Evolutionary conservation across 1,139 yeast species (phyloP), one percentile per base, ranked within the genome.

Genomic region (Kodamaea plutei): DNA sequence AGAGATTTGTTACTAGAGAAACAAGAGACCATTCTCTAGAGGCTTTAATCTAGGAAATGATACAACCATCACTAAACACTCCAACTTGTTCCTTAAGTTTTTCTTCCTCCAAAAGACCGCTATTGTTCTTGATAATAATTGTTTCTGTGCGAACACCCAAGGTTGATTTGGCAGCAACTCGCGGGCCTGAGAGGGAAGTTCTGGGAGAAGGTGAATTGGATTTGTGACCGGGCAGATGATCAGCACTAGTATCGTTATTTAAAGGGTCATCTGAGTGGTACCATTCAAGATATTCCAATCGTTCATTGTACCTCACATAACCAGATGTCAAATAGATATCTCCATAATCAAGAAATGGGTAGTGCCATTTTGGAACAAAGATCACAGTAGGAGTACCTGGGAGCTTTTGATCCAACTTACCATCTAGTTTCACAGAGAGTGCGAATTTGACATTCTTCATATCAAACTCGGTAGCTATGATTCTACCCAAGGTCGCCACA

Each of bases 311-410:
- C 31, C 63, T 62, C 41, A 77, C 71, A 14, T 56, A 41, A 35
- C 95, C 96, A 0, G 77, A 61, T 4, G 78, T 64, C 12, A 73
- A 59, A 16, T 55, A 56, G 18, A 67, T 65, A 23, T 68, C 73
- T 8, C 57, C 58, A 30, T 70, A 64, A 32, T 47, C 66, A 53
- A 46, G 69, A 64, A 26, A 61, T 30, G 51, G 77, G 45, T 69
- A 87, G 50, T 88, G 95, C 69, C 77, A 72, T 19, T 64, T 64
- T 0, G 96, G 96, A 15, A 85, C 53, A 48, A 65, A 83, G 2
- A 88, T 71, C 25, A 73, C 59, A 0, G 89, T 79, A 1, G 84
- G 77, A 0, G 44, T 26, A 8, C 24, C 25, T 1, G 35, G 30
- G 10, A 35, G 31, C 8, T 40, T 36, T 1, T 34, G 29, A 2